phyloP scores from a whole-genome alignment of 345 rosid genomes.

The Sisymbrium altissimum region DNA sequence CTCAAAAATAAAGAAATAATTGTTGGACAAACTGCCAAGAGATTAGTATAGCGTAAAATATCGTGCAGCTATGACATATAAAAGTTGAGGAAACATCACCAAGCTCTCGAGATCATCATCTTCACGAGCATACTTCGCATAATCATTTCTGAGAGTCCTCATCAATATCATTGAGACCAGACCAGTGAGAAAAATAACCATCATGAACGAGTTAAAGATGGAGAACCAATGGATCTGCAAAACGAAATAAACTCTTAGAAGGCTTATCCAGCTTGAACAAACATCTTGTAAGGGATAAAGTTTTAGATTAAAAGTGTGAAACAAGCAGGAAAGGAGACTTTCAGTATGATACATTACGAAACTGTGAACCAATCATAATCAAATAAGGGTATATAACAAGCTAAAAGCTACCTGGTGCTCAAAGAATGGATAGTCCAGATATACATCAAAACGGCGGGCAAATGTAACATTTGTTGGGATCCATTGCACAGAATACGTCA shows the following conservation, averaged over 20 bases:
- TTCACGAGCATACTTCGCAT: slow-evolving; percentile 94
- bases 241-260: slow-evolving; percentile 9
- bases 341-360: background rate
- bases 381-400: slow-evolving; percentile 5
- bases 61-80: background rate
- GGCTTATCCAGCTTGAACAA: background rate
- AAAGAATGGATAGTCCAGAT: slow-evolving; percentile 89
- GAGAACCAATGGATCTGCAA: slow-evolving; percentile 97
- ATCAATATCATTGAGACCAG: slow-evolving; percentile 95
- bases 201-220: slow-evolving; percentile 95
- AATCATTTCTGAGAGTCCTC: slow-evolving; percentile 94
- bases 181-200: slow-evolving; percentile 97
- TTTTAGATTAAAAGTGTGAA: background rate
- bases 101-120: slow-evolving; percentile 92
- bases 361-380: background rate
- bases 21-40: background rate
- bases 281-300: slow-evolving; percentile 16
- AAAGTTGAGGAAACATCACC: slow-evolving; percentile 46
- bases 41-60: background rate
- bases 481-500: slow-evolving; percentile 94
- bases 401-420: slow-evolving; percentile 75
- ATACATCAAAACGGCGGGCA: slow-evolving; percentile 90
- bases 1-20: background rate
- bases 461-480: slow-evolving; percentile 57
- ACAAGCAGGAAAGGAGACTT: background rate